phyloP scores from a whole-genome alignment of 257 asterid genomes.

The Solanum chilense region DNA sequence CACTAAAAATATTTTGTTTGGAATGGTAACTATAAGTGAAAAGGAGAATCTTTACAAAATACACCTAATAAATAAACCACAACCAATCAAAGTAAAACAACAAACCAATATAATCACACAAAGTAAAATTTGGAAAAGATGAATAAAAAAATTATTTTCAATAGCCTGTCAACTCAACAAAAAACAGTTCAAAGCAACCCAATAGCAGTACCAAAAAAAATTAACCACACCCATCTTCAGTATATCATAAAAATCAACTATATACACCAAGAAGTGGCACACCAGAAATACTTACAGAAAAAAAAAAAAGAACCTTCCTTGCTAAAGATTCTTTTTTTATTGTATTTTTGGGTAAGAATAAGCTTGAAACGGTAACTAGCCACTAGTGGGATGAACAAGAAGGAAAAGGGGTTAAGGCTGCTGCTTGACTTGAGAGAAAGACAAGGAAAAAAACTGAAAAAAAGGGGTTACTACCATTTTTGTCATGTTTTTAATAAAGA shows the following conservation, averaged over 20 bases:
- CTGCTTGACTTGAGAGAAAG: not conserved
- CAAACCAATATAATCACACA: not conserved
- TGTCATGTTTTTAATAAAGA: not conserved
- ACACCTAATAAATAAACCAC: not conserved
- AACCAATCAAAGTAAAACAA: not conserved
- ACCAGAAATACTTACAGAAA: not conserved
- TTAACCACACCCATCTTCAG: not conserved
- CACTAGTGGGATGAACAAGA: not conserved
- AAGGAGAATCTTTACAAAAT: not conserved
- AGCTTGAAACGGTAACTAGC: not conserved
- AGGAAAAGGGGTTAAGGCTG: not conserved
- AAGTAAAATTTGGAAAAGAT: not conserved
- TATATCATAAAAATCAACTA: not conserved
- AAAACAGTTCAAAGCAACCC: not conserved
- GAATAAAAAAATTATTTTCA: not conserved
- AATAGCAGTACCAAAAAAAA: not conserved
- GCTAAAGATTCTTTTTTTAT: not conserved
- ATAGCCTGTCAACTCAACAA: not conserved
- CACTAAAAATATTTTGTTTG: not conserved
- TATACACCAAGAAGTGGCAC: not conserved
- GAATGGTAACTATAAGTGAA: not conserved
- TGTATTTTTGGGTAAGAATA: not conserved
- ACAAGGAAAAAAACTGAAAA: not conserved
- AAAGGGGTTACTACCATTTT: not conserved
- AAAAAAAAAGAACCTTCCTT: not conserved